A percentile compares a stretch with the other conserved stretches of the same genome.
Conservation (phyloP, 1,284 basidiomycete species). For the Neolentinus lepideus region DNA sequence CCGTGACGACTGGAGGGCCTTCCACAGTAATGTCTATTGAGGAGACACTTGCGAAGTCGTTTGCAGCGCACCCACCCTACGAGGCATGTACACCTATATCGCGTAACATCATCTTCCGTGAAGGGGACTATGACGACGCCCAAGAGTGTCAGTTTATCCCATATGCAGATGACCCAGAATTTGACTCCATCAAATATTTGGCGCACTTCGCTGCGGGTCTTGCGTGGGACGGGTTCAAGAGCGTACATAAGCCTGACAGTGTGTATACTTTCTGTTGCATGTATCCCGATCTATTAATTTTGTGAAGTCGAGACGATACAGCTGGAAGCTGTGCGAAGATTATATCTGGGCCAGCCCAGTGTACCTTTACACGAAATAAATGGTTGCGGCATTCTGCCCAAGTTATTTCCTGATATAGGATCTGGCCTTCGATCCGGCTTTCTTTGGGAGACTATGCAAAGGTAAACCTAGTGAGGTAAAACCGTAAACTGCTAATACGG, state of each 20-base stretch:
- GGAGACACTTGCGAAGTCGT: conserved; percentile 5
- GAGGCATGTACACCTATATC: conserved; percentile 26
- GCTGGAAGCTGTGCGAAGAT: conserved; percentile 23
- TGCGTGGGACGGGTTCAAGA: conserved; percentile 24
- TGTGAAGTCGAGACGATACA: conserved; percentile 28
- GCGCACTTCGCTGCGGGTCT: conserved; percentile 13
- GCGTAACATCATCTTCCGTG: conserved; percentile 12
- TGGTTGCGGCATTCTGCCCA: conserved; percentile 11
- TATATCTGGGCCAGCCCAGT: conserved; percentile 12
- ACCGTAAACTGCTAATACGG: too few species aligned
- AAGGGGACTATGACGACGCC: conserved; percentile 2
- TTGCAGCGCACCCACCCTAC: conserved; percentile 19
- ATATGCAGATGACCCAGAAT: conserved; percentile 27
- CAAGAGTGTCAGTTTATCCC: conserved; percentile 21
- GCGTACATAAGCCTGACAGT: conserved; percentile 35
- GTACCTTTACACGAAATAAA: conserved; percentile 23
- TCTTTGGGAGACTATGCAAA: conserved; percentile 24
- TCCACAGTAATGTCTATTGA: conserved; percentile 4
- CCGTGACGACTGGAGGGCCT: neutral
- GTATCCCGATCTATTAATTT: neutral
- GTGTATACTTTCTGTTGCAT: conserved; percentile 9
- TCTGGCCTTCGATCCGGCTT: conserved; percentile 17
- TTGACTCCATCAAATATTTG: conserved; percentile 20
- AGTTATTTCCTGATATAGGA: conserved; percentile 6
- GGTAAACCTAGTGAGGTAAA: conserved; percentile 20